Evolutionary conservation across 2,329 filamentous ascomycete genomes (phyloP), one percentile per base, ranked within the genome.

Genomic region (Pseudogymnoascus sp.): DNA sequence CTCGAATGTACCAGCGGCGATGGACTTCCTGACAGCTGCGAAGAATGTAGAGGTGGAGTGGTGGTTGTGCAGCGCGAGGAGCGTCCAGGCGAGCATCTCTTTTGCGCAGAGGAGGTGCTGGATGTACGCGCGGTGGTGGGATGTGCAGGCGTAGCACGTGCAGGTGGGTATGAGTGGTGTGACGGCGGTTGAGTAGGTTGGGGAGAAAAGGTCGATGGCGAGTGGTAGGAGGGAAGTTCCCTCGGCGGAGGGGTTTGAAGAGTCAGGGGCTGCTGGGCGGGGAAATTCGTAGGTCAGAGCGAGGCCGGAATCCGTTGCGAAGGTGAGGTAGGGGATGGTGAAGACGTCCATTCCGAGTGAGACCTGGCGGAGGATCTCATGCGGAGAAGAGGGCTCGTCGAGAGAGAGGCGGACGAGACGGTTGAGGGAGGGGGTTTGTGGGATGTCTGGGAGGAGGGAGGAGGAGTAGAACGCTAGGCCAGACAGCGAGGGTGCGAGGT

Each of bases 11-110:
- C 78, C 75, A 0, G 74, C 74, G 36, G 75, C 73, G 14, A 97
- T 87, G 63, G 85, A 86, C 1, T 75, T 72, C 18, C 93, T 85
- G 5, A 96, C 79, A 0, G 80, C 83, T 0, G 78, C 75, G 74
- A 97, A 96, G 77, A 97, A 96, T 0, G 77, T 70, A 53, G 84
- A 82, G 62, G 96, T 75, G 6, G 89, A 77, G 65, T 87, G 82
- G 73, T 96, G 87, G 73, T 99, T 99, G 77, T 99, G 95, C 3
- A 96, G 82, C 74, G 97, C 93, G 6, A 99, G 80, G 6, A 99
- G 81, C 0, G 88, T 90, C 95, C 95, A 99, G 23, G 89, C 93
- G 3, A 97, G 85, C 95, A 99, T 97, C 76, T 99, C 95, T 72
- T 93, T 96, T 0, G 95, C 92, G 56, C 85, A 82, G 5, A 99